Evolutionary conservation across 2,329 filamentous ascomycete species (phyloP), one percentile per base, ranked within the genome.

Genomic region (Aspergillus udagawae): DNA sequence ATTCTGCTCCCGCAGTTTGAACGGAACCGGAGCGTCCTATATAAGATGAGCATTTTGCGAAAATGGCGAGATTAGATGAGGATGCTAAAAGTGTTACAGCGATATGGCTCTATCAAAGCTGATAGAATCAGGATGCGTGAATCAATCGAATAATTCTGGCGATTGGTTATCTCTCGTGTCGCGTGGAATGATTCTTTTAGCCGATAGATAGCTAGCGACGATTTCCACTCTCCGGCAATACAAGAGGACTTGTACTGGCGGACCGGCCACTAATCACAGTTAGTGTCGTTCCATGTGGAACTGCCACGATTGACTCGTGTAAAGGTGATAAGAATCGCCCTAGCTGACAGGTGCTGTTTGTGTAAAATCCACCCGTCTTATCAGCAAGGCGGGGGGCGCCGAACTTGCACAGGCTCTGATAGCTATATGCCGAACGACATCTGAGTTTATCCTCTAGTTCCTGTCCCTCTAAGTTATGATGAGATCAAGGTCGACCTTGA

Each of bases 71-170:
- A 23, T 29, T 35, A 50, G 55, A 52, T 45, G 35, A 47, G 38
- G 14, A 27, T 25, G 20, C 23, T 12, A 47, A 4, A 47, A 25
- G 6, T 14, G 6, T 21, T 3, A 44, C 23, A 17, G 44, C 54
- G 17, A 25, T 32, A 25, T 9, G 8, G 38, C 3, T 27, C 55
- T 56, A 59, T 59, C 56, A 49, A 52, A 48, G 44, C 27, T 58
- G 41, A 44, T 44, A 47, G 32, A 48, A 53, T 23, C n/a, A 9
- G 28, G 42, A 41, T 62, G 55, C 42, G 56, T 60, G 59, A 58
- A 62, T 44, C 47, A 59, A 64, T 63, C 57, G 57, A 63, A 61
- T 63, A 59, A 64, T 64, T 45, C 38, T 23, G 38, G 17, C 14
- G 17, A 29, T 49, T 25, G 52, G 59, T 64, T 64, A 64, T 64